Percentiles rank a stretch among this genome's conserved stretches.
Conservation (phyloP, 2,329 filamentous ascomycete species). For the Botrytis cinerea region DNA sequence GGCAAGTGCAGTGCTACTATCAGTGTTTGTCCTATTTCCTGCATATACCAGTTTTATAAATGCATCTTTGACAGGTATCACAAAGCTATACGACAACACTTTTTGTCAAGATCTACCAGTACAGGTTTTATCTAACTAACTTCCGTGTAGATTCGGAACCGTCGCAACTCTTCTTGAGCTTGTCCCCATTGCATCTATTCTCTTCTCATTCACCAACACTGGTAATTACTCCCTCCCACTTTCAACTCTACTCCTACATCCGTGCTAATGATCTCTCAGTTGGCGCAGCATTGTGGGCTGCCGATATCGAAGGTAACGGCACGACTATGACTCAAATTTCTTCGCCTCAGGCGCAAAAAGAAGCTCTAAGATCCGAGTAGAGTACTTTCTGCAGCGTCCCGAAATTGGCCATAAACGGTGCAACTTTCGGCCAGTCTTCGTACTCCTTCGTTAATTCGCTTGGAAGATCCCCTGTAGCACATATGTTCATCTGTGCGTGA, state of each 20-base stretch:
- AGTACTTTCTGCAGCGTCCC: slow-evolving; percentile 30
- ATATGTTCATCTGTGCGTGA: neutral
- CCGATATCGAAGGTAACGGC: slow-evolving; percentile 66
- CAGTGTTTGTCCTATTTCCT: neutral
- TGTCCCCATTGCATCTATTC: slow-evolving; percentile 76
- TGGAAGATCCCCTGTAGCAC: slow-evolving; percentile 13
- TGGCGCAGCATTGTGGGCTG: slow-evolving; percentile 91
- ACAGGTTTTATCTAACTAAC: slow-evolving; percentile 13
- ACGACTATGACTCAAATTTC: slow-evolving; percentile 38
- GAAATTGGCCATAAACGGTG: slow-evolving; percentile 26
- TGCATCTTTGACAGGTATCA: slow-evolving; percentile 22
- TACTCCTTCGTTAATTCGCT: neutral
- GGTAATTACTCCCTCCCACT: slow-evolving; percentile 45
- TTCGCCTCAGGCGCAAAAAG: slow-evolving; percentile 27
- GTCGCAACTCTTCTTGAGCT: slow-evolving; percentile 81
- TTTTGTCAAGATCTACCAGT: neutral
- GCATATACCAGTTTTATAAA: neutral
- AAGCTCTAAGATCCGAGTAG: slow-evolving; percentile 32
- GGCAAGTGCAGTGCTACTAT: neutral
- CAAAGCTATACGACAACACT: neutral
- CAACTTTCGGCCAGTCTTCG: slow-evolving; percentile 10
- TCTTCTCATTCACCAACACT: slow-evolving; percentile 88
- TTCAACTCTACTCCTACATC: neutral
- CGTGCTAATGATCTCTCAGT: slow-evolving; percentile 51
- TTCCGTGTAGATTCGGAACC: slow-evolving; percentile 65